A percentile compares a stretch with the other conserved stretches of the same genome.
phyloP scores from a whole-genome alignment of 2,329 filamentous ascomycete species.

The Eurotiales sp. region DNA sequence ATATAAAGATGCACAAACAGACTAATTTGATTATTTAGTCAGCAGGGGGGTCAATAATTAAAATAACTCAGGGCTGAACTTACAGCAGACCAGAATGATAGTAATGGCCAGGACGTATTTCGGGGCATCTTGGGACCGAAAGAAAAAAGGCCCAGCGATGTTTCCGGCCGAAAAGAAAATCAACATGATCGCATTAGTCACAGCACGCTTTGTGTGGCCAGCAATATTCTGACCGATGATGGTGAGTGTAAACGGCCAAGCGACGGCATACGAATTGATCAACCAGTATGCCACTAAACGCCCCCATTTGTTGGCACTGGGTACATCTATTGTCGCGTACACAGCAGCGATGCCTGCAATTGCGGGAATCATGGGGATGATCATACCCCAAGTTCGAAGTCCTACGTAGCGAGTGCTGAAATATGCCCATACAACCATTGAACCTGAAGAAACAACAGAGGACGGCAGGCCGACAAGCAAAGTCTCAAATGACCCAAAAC shows the following conservation, averaged over 20 bases:
- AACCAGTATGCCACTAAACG: background rate
- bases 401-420: background rate
- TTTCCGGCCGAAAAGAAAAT: background rate
- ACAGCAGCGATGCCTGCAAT: too few species aligned
- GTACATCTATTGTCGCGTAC: too few species aligned
- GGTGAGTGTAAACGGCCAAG: background rate
- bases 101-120: background rate
- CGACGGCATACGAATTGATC: background rate
- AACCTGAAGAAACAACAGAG: background rate
- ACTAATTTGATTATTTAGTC: too few species aligned
- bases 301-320: too few species aligned
- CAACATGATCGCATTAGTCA: background rate
- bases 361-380: too few species aligned
- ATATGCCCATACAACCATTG: slow-evolving; percentile 4
- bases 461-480: background rate
- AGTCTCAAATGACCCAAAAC: slow-evolving; percentile 9
- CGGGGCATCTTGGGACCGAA: background rate
- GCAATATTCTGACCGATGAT: background rate
- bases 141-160: background rate
- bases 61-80: too few species aligned
- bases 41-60: too few species aligned
- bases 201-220: background rate
- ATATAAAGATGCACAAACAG: too few species aligned
- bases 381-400: background rate
- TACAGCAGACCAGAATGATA: background rate